These are phyloP conservation scores for Pseudopyricularia javanii DNA, from an alignment of 2,329 filamentous ascomycete genomes.

Conservation along the genomic window DNA sequence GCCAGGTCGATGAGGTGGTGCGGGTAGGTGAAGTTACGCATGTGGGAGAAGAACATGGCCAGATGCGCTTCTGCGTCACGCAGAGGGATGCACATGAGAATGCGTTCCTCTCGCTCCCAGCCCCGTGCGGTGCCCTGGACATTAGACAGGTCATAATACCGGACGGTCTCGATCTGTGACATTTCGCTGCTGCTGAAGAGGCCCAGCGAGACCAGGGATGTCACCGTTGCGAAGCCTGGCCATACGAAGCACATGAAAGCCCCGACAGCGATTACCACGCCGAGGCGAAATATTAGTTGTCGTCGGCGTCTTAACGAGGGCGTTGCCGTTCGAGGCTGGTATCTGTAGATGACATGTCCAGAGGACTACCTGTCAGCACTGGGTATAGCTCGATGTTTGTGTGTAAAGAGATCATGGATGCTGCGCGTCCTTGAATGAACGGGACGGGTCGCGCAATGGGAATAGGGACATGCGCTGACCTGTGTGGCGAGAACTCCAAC, in stretches of 20 bases:
- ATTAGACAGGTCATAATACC: constrained; percentile 90
- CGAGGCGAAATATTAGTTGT: constrained; percentile 59
- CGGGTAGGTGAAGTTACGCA: constrained; percentile 92
- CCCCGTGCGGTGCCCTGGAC: constrained; percentile 84
- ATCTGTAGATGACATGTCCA: constrained; percentile 39
- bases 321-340: constrained; percentile 70
- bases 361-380: neutral
- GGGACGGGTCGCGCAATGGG: neutral
- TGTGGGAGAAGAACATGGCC: constrained; percentile 96
- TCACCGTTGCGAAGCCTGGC: constrained; percentile 45
- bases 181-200: constrained; percentile 56
- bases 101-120: constrained; percentile 93
- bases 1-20: constrained; percentile 93
- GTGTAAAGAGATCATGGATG: constrained; percentile 1
- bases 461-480: constrained; percentile 38
- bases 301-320: constrained; percentile 59
- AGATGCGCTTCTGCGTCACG: constrained; percentile 87
- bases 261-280: constrained; percentile 42
- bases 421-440: constrained; percentile 8
- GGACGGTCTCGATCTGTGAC: constrained; percentile 77
- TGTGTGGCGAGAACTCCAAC: constrained; percentile 81
- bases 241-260: constrained; percentile 67
- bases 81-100: constrained; percentile 86
- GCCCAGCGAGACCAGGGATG: constrained; percentile 54
- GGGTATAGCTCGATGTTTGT: neutral